Conservation (phyloP, 805 yeast species). For the Wickerhamomyces sydowiorum region DNA sequence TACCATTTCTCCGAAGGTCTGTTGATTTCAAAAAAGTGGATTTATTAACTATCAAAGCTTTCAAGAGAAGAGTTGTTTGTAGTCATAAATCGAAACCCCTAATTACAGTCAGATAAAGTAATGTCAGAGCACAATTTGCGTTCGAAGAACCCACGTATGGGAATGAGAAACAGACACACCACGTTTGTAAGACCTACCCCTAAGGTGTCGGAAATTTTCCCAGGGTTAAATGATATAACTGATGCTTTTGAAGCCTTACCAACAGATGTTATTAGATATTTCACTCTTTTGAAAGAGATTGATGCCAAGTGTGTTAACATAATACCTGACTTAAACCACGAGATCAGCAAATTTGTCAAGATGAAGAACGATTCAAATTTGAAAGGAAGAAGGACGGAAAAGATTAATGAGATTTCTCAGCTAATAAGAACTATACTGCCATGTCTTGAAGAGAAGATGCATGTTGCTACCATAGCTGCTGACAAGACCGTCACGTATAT, state of each 20-base stretch:
- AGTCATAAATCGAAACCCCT: not conserved
- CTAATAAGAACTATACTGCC: constrained; percentile 71
- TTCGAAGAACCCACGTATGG: not conserved
- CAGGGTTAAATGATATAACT: constrained; percentile 86
- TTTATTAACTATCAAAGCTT: no score
- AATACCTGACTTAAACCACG: constrained; percentile 57
- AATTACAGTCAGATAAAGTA: not conserved
- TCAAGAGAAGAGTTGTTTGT: no score
- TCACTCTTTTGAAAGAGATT: constrained; percentile 85
- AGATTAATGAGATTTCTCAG: constrained; percentile 30
- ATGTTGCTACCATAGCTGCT: constrained; percentile 86
- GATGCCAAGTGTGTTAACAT: constrained; percentile 87
- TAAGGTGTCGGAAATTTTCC: constrained; percentile 41
- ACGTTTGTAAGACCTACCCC: constrained; percentile 12
- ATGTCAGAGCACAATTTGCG: not conserved
- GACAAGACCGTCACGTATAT: constrained; percentile 69
- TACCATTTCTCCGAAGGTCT: no score
- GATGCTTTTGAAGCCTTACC: constrained; percentile 94
- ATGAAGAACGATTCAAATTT: constrained; percentile 19
- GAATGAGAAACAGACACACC: constrained; percentile 1
- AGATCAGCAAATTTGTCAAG: constrained; percentile 43
- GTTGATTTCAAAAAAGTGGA: no score
- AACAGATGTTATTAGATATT: constrained; percentile 70
- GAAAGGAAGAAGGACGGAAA: constrained; percentile 19
- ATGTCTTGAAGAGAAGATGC: constrained; percentile 94